Evolutionary conservation across 1,139 yeast species (phyloP), one percentile per base, ranked within the genome.

Genomic region (Yamadazyma diospyri): DNA sequence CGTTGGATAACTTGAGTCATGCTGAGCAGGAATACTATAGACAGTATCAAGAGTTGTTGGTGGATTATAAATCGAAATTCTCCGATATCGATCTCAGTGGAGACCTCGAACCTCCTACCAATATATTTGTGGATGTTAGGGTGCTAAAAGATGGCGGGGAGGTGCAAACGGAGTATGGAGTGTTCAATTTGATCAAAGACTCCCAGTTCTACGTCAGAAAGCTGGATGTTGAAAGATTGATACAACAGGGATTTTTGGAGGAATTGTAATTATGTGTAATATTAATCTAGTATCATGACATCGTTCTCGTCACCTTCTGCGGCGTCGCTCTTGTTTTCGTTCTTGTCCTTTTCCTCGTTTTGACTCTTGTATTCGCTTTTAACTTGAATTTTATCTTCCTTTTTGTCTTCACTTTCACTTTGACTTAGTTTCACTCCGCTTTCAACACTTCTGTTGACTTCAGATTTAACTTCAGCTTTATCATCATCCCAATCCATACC

Each of bases 161-260:
- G 53, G 88, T 92, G 25, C 97, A 89, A 52, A 92, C 98, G 0
- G 98, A 92, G 55, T 92, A 92, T 48, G 98, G 98, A 19, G 95
- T 88, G 6, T 88, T 92, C 62, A 89, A 89, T 47, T 63, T 92
- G 47, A 87, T 94, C n/a, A 92, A 89, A 50, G 94, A 92, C 56
- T 85, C 95, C 4, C 98, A 92, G 53, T 89, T 92, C 53, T 92
- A 85, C 54, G 97, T 89, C 16, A 69, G 98, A 34, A 92, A 87
- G 48, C 80, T 94, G 0, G 98, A 92, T 51, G 98, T 92, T 8
- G 97, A 89, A 50, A 64, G 97, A 36, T 68, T 92, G 43, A 86
- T 94, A 27, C 97, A 88, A 51, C 98, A 94, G 55, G 98, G 97
- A 0, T 88, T 86, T 50, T 62, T 92, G 38, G 94, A 87, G 55